phyloP scores from a whole-genome alignment of 805 yeast genomes.

The Jamesozyma lodderae region DNA sequence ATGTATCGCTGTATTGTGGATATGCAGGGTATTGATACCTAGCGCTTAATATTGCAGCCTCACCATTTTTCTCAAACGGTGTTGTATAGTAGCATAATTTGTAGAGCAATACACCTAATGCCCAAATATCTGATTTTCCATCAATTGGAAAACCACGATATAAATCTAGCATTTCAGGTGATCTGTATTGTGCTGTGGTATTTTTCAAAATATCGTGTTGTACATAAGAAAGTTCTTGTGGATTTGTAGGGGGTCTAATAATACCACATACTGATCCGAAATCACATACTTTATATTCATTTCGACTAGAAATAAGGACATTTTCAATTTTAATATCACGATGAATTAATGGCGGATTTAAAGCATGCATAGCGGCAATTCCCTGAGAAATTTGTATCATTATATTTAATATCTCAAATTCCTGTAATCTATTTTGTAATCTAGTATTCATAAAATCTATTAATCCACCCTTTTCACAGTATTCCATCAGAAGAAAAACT shows the following conservation, averaged over 20 bases:
- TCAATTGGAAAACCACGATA: conserved; percentile 61
- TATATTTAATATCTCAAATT: conserved; percentile 56
- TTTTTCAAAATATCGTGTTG: conserved; percentile 66
- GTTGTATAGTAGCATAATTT: conserved; percentile 75
- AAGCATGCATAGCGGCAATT: conserved; percentile 68
- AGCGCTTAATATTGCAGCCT: conserved; percentile 53
- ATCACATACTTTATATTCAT: conserved; percentile 64
- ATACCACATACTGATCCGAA: conserved; percentile 72
- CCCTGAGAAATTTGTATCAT: conserved; percentile 66
- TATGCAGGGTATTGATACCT: conserved; percentile 42
- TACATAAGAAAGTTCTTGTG: conserved; percentile 49
- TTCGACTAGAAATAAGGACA: conserved; percentile 51
- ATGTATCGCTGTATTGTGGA: conserved; percentile 51
- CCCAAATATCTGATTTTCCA: conserved; percentile 83
- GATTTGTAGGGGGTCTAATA: conserved; percentile 51
- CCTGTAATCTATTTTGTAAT: conserved; percentile 55
- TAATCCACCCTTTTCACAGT: conserved; percentile 63
- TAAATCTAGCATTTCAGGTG: conserved; percentile 79
- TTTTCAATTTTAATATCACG: conserved; percentile 79
- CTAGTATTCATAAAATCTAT: conserved; percentile 75
- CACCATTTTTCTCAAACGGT: conserved; percentile 65
- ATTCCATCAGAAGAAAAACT: conserved; percentile 73
- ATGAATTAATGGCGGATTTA: conserved; percentile 63
- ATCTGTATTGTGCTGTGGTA: conserved; percentile 77
- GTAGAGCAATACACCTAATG: conserved; percentile 68